A percentile compares a stretch with the other conserved stretches of the same genome.
Evolutionary conservation across 2,329 filamentous ascomycete species (phyloP).

Genomic region (Ophiostoma sp.): DNA sequence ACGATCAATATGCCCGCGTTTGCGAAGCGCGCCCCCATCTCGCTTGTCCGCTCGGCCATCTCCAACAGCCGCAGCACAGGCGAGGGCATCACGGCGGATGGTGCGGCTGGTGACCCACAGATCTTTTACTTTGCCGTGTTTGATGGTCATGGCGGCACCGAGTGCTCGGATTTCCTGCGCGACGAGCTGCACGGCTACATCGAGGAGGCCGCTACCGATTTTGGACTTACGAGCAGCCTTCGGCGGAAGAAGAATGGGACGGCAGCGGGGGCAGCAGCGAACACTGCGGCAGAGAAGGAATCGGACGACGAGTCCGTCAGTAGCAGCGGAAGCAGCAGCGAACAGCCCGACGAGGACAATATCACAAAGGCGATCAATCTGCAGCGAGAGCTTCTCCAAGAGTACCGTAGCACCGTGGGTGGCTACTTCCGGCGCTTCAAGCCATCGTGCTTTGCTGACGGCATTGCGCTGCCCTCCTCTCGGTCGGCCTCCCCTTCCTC

Average conservation of each 20-base stretch:
- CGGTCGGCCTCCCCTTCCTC: constrained; percentile 26
- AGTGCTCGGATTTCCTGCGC: constrained; percentile 83
- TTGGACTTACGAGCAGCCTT: constrained; percentile 77
- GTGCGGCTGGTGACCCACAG: constrained; percentile 79
- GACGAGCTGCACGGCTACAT: constrained; percentile 87
- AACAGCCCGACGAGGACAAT: background rate
- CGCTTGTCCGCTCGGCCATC: constrained; percentile 48
- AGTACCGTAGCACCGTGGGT: constrained; percentile 82
- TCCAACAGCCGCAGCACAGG: constrained; percentile 52
- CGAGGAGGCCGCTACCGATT: constrained; percentile 73
- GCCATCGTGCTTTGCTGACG: constrained; percentile 67
- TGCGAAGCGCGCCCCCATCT: constrained; percentile 76
- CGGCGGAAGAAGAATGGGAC: constrained; percentile 43
- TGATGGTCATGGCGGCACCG: constrained; percentile 87
- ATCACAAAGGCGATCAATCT: constrained; percentile 46
- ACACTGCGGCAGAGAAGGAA: background rate
- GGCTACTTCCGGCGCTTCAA: constrained; percentile 93
- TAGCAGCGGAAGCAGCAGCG: background rate
- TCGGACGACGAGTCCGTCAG: constrained; percentile 13
- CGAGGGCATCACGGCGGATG: constrained; percentile 70
- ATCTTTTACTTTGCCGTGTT: constrained; percentile 98
- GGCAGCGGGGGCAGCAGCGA: constrained; percentile 21
- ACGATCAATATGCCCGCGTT: constrained; percentile 92
- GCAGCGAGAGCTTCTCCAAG: constrained; percentile 68
- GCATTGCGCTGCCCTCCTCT: background rate